Percentiles rank a stretch among this genome's conserved stretches.
phyloP scores from a whole-genome alignment of 306 rosid species.

The Vicia faba region DNA sequence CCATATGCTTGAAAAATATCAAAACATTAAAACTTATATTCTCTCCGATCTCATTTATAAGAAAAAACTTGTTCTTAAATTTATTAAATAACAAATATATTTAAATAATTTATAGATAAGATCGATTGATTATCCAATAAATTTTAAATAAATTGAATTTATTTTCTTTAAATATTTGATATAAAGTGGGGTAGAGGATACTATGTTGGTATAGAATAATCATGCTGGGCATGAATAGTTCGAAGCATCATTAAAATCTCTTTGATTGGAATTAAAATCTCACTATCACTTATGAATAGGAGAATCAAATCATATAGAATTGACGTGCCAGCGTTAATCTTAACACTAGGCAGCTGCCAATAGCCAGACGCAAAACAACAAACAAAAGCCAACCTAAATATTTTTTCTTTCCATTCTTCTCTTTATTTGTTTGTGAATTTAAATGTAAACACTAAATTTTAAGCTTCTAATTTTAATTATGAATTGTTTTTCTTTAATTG shows the following conservation, averaged over 20 bases:
- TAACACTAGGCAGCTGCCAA: constrained; percentile 5
- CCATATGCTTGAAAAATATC: too few relatives aligned
- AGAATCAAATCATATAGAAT: constrained; percentile 6
- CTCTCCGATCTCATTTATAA: too few relatives aligned
- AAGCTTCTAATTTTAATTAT: not conserved
- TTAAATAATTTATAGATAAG: too few relatives aligned
- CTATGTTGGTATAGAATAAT: constrained; percentile 11
- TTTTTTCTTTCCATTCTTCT: not conserved
- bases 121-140: too few relatives aligned
- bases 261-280: constrained; percentile 6
- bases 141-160: too few relatives aligned
- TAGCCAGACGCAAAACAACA: not conserved
- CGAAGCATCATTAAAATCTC: constrained; percentile 2
- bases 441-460: not conserved
- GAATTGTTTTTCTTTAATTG: not conserved
- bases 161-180: not conserved
- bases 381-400: not conserved
- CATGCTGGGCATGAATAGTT: constrained; percentile 15
- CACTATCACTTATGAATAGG: constrained; percentile 7
- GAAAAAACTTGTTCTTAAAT: too few relatives aligned
- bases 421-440: not conserved
- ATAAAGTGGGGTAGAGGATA: constrained; percentile 13
- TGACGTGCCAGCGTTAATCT: constrained; percentile 5
- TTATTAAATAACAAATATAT: too few relatives aligned
- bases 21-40: too few relatives aligned